These are phyloP conservation scores for Davidsoniella virescens DNA, from an alignment of 2,329 filamentous ascomycete species.

Conservation along the genomic window DNA sequence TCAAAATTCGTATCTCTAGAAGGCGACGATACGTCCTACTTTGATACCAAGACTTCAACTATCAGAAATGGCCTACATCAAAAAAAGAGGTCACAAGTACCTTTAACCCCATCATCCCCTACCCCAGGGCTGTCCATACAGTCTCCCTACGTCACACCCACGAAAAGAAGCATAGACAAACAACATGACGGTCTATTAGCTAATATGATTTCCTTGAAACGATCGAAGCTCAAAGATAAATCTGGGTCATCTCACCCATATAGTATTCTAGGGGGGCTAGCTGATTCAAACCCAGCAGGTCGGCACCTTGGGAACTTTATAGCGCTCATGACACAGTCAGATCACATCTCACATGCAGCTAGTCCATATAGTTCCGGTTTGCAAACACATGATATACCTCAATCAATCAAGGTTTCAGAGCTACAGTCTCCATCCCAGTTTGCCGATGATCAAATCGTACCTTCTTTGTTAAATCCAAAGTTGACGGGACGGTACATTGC, in stretches of 20 bases:
- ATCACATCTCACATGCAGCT: conserved; percentile 3
- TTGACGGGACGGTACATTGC: conserved; percentile 5
- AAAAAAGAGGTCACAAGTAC: no score
- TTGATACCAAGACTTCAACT: no score
- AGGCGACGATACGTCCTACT: no score
- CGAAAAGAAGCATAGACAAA: neutral
- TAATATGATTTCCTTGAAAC: conserved; percentile 4
- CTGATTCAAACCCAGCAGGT: conserved; percentile 13
- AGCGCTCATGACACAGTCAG: conserved; percentile 8
- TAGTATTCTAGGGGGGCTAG: neutral
- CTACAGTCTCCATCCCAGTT: no score
- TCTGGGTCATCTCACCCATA: neutral
- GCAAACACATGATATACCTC: no score
- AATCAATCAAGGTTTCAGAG: no score
- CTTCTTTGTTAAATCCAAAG: no score
- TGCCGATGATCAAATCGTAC: no score
- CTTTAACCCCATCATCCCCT: no score
- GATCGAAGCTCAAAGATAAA: neutral
- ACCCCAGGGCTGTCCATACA: no score
- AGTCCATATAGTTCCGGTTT: neutral
- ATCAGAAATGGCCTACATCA: no score
- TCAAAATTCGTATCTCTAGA: no score
- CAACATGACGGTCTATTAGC: neutral
- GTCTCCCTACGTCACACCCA: neutral
- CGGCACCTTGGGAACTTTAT: conserved; percentile 18